phyloP scores from a whole-genome alignment of 768 basidiomycete species.

The Mycena metata region DNA sequence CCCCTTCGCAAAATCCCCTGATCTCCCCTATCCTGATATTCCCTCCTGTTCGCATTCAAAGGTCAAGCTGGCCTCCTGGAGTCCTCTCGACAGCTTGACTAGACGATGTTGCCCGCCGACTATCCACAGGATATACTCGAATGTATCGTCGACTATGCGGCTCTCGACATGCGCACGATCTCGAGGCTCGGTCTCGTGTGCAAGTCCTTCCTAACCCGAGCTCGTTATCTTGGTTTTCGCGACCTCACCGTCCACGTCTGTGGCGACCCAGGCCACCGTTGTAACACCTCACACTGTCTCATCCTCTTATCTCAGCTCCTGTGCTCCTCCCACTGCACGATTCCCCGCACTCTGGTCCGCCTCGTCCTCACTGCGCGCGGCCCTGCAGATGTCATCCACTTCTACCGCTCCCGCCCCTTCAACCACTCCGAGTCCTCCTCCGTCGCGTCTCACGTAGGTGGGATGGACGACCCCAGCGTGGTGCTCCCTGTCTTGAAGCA shows the following conservation, averaged over 20 bases:
- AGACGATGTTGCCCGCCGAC: constrained; percentile 1
- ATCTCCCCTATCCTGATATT: no score
- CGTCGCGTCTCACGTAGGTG: background rate
- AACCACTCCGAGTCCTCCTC: background rate
- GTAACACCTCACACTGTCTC: constrained; percentile 7
- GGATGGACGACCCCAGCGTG: background rate
- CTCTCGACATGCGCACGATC: background rate
- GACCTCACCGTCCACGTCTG: constrained; percentile 6
- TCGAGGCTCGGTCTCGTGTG: background rate
- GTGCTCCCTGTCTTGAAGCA: constrained; percentile 2
- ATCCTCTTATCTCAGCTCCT: background rate
- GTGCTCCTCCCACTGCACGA: constrained; percentile 1
- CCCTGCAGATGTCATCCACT: background rate
- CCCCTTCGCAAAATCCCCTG: no score
- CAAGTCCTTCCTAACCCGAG: background rate
- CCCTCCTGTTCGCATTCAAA: no score
- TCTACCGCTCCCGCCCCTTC: background rate
- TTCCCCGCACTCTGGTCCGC: background rate
- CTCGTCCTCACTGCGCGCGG: background rate
- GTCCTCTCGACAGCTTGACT: no score
- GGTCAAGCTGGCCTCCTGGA: no score
- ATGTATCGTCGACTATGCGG: background rate
- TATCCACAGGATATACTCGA: constrained; percentile 7
- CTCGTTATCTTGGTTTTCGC: background rate
- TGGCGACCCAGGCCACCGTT: constrained; percentile 1